A percentile compares a stretch with the other conserved stretches of the same genome.
phyloP scores from a whole-genome alignment of 208 protist genomes.

The Trypanosoma caninum region DNA sequence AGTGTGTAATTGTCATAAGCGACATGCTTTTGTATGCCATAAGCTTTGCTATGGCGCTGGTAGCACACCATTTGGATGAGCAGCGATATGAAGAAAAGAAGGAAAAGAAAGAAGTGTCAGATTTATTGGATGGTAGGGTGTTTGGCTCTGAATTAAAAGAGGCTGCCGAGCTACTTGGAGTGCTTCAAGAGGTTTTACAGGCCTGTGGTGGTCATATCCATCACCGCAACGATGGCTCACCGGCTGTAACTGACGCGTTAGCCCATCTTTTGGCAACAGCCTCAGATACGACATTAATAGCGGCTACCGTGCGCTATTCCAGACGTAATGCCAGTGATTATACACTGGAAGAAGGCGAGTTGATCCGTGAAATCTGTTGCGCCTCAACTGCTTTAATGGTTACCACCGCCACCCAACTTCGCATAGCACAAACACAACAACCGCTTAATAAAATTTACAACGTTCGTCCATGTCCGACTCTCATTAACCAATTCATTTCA shows the following conservation, averaged over 20 bases:
- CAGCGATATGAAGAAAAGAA: slow-evolving; percentile 14
- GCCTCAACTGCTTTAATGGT: slow-evolving; percentile 37
- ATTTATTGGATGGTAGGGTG: slow-evolving; percentile 4
- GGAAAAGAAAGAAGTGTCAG: neutral
- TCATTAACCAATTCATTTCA: slow-evolving; percentile 42
- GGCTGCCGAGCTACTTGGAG: slow-evolving; percentile 26
- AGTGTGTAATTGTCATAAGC: slow-evolving; percentile 28
- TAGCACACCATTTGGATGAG: slow-evolving; percentile 50
- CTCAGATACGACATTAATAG: slow-evolving; percentile 12
- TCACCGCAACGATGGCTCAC: slow-evolving; percentile 25
- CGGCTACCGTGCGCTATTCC: slow-evolving; percentile 20
- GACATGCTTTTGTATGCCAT: slow-evolving; percentile 74
- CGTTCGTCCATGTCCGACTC: slow-evolving; percentile 42
- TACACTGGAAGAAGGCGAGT: neutral
- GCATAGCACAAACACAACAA: slow-evolving; percentile 28
- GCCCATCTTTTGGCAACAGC: slow-evolving; percentile 34
- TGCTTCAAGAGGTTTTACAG: slow-evolving; percentile 32
- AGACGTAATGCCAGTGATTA: neutral
- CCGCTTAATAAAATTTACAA: slow-evolving; percentile 20
- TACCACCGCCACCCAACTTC: slow-evolving; percentile 37
- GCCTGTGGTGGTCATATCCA: slow-evolving; percentile 25
- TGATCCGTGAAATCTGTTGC: slow-evolving; percentile 24
- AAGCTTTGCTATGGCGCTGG: slow-evolving; percentile 62
- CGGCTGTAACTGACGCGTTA: slow-evolving; percentile 37
- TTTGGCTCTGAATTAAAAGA: slow-evolving; percentile 8